A percentile compares a stretch with the other conserved stretches of the same genome.
Evolutionary conservation across 257 asterid genomes (phyloP).

Genomic region (Solanum clarkiae): DNA sequence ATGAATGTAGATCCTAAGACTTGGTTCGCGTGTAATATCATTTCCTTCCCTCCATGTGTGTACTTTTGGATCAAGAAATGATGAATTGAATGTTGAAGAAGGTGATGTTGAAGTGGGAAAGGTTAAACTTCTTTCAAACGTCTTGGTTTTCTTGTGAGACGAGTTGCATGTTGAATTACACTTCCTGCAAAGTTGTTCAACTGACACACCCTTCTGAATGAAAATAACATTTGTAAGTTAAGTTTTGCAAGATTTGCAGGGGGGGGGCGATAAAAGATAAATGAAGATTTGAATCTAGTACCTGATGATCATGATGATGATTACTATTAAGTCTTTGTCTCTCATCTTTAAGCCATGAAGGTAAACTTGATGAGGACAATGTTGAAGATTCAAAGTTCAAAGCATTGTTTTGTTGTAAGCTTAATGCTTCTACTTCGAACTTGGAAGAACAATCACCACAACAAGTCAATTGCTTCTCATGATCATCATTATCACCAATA

Average conservation of each 20-base stretch:
- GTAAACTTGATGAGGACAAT: constrained; percentile 29
- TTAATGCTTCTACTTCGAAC: constrained; percentile 30
- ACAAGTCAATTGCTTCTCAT: constrained; percentile 18
- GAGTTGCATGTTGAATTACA: constrained; percentile 56
- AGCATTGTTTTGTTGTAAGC: constrained; percentile 1
- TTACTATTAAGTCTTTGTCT: constrained; percentile 22
- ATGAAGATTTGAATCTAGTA: not conserved
- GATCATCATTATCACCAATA: constrained; percentile 11
- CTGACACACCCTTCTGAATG: constrained; percentile 23
- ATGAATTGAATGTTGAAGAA: constrained; percentile 15
- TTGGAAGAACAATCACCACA: constrained; percentile 36
- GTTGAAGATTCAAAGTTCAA: constrained; percentile 18
- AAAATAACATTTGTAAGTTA: not conserved
- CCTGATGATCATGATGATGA: constrained; percentile 33
- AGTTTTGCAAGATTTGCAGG: not conserved
- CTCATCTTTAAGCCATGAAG: constrained; percentile 72
- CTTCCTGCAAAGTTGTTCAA: constrained; percentile 31
- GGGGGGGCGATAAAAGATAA: not conserved
- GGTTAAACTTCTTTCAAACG: constrained; percentile 26
- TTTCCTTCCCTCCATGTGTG: not conserved
- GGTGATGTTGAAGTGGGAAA: constrained; percentile 38
- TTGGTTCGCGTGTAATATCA: not conserved
- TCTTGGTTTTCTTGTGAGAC: constrained; percentile 18
- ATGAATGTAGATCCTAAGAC: constrained; percentile 8
- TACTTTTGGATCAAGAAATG: not conserved